A percentile compares a stretch with the other conserved stretches of the same genome.
These are phyloP conservation scores for Conticribra weissflogii DNA, from an alignment of 108 stramenopile species.

Conservation along the genomic window DNA sequence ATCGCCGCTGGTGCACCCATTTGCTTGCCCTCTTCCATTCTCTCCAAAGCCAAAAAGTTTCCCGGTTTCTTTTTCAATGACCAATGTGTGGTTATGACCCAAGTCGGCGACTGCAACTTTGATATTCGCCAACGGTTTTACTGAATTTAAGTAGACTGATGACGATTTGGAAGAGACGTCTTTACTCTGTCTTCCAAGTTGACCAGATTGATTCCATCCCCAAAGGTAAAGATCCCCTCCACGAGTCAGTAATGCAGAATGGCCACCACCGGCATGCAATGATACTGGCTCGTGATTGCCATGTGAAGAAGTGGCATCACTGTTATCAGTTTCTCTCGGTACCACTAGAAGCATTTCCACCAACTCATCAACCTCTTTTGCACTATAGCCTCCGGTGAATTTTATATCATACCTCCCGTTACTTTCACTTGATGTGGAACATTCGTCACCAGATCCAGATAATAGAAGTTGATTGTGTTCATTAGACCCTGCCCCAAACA, in stretches of 20 bases:
- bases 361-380: slow-evolving; percentile 63
- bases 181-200: slow-evolving; percentile 54
- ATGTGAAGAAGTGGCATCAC: slow-evolving; percentile 8
- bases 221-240: slow-evolving; percentile 73
- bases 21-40: slow-evolving; percentile 71
- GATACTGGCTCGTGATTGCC: slow-evolving; percentile 27
- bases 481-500: slow-evolving; percentile 81
- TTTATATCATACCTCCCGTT: slow-evolving; percentile 3
- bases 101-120: slow-evolving; percentile 61
- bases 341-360: slow-evolving; percentile 69
- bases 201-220: slow-evolving; percentile 84
- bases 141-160: no score
- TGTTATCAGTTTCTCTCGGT: slow-evolving; percentile 1
- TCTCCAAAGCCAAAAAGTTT: slow-evolving; percentile 69
- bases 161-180: background rate
- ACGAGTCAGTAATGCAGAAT: slow-evolving; percentile 70
- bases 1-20: background rate
- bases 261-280: slow-evolving; percentile 79
- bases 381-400: slow-evolving; percentile 31
- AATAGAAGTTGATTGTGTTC: slow-evolving; percentile 78
- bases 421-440: background rate
- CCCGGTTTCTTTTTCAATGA: slow-evolving; percentile 72
- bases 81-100: slow-evolving; percentile 77
- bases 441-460: no score
- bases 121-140: slow-evolving; percentile 47